Percentiles rank a stretch among this genome's conserved stretches.
These are phyloP conservation scores for Streptanthus diversifolius DNA, from an alignment of 345 rosid species.

Conservation along the genomic window DNA sequence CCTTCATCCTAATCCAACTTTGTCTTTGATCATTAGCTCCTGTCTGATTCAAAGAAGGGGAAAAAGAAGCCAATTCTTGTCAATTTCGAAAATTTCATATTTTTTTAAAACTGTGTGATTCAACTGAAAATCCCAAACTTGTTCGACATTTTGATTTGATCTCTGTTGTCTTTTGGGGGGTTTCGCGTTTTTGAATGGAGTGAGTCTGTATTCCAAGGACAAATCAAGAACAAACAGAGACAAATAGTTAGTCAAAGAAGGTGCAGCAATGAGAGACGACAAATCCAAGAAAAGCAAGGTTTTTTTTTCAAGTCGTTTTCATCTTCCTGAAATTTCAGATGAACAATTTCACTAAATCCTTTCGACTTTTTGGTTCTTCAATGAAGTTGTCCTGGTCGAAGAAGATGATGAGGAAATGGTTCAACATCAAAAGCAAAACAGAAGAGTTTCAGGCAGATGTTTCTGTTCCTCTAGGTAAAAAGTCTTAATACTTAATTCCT, in stretches of 20 bases:
- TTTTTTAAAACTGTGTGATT: not conserved
- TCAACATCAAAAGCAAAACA: constrained; percentile 84
- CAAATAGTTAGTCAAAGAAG: constrained; percentile 37
- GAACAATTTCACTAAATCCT: not conserved
- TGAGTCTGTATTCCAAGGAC: constrained; percentile 18
- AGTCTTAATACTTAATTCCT: not conserved
- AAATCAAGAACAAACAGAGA: constrained; percentile 31
- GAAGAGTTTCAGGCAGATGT: constrained; percentile 89
- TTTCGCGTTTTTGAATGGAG: constrained; percentile 3
- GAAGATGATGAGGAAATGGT: constrained; percentile 86
- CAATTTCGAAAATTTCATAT: not conserved
- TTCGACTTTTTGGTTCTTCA: not conserved
- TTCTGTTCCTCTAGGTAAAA: constrained; percentile 56
- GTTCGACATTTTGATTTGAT: constrained; percentile 19
- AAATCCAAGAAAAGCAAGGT: constrained; percentile 89
- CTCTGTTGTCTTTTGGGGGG: not conserved
- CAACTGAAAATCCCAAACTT: constrained; percentile 33
- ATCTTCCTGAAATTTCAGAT: constrained; percentile 16
- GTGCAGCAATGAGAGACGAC: constrained; percentile 73
- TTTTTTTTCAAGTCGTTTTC: not conserved
- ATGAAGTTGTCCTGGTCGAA: constrained; percentile 95
- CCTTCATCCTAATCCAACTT: not conserved
- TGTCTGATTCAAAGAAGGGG: constrained; percentile 18
- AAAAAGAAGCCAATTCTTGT: constrained; percentile 16
- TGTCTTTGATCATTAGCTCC: constrained; percentile 20